Evolutionary conservation across 495 filamentous ascomycete species (phyloP).

Genomic region (Melanomma pulvis-pyrius): DNA sequence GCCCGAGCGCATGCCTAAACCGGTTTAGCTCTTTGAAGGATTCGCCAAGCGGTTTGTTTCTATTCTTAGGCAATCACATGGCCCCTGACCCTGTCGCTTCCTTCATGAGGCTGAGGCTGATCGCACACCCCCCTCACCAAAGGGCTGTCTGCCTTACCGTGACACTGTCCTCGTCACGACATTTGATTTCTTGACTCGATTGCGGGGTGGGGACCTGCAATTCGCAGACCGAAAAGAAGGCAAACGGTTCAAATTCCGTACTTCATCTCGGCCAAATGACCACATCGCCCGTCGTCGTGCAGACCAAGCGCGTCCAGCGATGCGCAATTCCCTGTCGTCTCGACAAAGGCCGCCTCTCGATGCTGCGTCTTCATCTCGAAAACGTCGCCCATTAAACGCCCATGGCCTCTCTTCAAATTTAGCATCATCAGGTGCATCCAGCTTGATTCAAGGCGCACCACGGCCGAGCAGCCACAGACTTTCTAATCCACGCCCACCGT

Average conservation of each 20-base stretch:
- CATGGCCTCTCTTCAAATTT: neutral
- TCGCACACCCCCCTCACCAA: neutral
- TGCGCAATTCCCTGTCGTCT: neutral
- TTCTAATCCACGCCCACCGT: neutral
- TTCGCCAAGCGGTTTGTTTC: slow-evolving; percentile 8
- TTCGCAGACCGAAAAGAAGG: slow-evolving; percentile 18
- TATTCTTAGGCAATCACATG: slow-evolving; percentile 21
- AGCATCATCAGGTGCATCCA: too few relatives aligned
- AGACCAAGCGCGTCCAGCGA: neutral
- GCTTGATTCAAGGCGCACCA: neutral
- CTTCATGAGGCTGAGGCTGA: slow-evolving; percentile 23
- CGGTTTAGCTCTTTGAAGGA: neutral
- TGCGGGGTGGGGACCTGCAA: neutral
- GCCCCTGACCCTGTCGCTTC: neutral
- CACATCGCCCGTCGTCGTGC: neutral
- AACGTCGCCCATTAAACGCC: neutral
- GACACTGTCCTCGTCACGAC: neutral
- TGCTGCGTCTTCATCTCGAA: neutral
- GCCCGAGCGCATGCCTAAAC: neutral
- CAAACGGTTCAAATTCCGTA: neutral
- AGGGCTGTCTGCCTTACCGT: slow-evolving; percentile 23
- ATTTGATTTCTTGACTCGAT: neutral
- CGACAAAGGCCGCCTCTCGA: neutral
- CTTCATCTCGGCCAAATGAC: slow-evolving; percentile 4
- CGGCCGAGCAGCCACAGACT: neutral